A percentile compares a stretch with the other conserved stretches of the same genome.
Conservation (phyloP, 164 flowering plant species). For the Pachysandra terminalis region DNA sequence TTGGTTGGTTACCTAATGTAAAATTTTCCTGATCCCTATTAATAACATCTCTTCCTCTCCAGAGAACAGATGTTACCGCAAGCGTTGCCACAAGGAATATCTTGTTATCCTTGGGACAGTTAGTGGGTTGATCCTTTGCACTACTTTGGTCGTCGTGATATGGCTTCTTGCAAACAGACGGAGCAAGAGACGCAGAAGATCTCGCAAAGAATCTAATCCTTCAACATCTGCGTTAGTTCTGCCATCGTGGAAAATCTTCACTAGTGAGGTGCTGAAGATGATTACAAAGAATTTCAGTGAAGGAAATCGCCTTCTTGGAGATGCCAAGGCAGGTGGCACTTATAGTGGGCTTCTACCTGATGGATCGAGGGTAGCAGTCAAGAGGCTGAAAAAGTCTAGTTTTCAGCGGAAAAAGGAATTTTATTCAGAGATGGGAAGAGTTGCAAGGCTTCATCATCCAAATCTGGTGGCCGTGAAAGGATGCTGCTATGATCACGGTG, state of each 20-base stretch:
- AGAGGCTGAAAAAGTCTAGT: slow-evolving; percentile 85
- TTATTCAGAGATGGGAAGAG: slow-evolving; percentile 82
- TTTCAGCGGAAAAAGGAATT: slow-evolving; percentile 95
- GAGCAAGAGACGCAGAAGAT: slow-evolving; percentile 61
- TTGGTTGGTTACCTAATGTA: not conserved
- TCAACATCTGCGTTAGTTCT: slow-evolving; percentile 71
- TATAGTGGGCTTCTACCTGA: slow-evolving; percentile 79
- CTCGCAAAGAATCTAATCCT: slow-evolving; percentile 60
- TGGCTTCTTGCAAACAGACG: slow-evolving; percentile 81
- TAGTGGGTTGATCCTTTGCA: slow-evolving; percentile 76
- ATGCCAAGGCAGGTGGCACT: slow-evolving; percentile 92
- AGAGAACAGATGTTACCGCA: slow-evolving; percentile 59
- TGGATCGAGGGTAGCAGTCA: slow-evolving; percentile 88
- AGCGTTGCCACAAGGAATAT: slow-evolving; percentile 79
- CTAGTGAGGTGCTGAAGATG: slow-evolving; percentile 71
- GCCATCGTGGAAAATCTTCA: slow-evolving; percentile 81
- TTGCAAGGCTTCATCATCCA: slow-evolving; percentile 87
- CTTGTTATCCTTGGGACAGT: slow-evolving; percentile 74
- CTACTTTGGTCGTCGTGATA: slow-evolving; percentile 62
- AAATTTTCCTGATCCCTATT: not conserved
- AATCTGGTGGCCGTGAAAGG: slow-evolving; percentile 88
- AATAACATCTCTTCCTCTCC: slow-evolving; percentile 4
- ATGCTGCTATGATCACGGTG: slow-evolving; percentile 94
- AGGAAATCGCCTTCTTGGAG: slow-evolving; percentile 88
- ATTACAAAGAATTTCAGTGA: slow-evolving; percentile 93